phyloP scores from a whole-genome alignment of 1,284 basidiomycete genomes.

The Trichosporon sp. region DNA sequence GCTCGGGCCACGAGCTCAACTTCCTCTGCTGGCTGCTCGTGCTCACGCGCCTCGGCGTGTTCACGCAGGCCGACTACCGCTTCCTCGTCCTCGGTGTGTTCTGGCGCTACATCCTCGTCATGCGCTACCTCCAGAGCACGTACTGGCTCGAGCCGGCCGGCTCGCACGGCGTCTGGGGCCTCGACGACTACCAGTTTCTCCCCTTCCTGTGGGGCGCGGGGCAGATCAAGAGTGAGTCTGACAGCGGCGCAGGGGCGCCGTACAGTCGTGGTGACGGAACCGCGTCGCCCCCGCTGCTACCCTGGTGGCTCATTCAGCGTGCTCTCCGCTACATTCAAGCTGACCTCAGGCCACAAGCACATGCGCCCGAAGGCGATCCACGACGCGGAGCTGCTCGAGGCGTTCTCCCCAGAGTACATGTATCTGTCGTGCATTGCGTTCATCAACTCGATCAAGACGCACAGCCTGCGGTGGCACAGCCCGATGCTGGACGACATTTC shows the following conservation, averaged over 20 bases:
- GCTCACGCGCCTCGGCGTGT: conserved; percentile 67
- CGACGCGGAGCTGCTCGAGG: conserved; percentile 83
- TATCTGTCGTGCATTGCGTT: conserved; percentile 95
- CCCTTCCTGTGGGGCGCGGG: conserved; percentile 88
- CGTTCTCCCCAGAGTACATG: conserved; percentile 89
- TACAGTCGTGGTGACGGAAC: no score
- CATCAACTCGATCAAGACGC: conserved; percentile 96
- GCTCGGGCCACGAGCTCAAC: conserved; percentile 98
- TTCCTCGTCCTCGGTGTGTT: conserved; percentile 81
- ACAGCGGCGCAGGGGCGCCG: no score
- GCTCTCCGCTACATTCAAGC: background rate
- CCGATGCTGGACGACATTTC: conserved; percentile 99
- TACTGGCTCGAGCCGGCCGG: conserved; percentile 99
- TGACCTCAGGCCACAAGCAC: conserved; percentile 70
- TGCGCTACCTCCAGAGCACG: conserved; percentile 83
- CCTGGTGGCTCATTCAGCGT: background rate
- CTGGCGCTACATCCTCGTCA: conserved; percentile 89
- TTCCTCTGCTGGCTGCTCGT: conserved; percentile 94
- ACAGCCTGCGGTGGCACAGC: conserved; percentile 93
- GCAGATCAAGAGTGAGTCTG: conserved; percentile 60
- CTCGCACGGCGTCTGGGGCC: conserved; percentile 96
- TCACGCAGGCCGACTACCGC: conserved; percentile 64
- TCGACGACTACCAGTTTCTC: conserved; percentile 97
- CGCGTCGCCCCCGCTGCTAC: background rate
- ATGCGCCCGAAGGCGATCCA: conserved; percentile 91